These are phyloP conservation scores for Tetradesmus obliquus DNA, from an alignment of 139 green algal genomes.

Conservation along the genomic window DNA sequence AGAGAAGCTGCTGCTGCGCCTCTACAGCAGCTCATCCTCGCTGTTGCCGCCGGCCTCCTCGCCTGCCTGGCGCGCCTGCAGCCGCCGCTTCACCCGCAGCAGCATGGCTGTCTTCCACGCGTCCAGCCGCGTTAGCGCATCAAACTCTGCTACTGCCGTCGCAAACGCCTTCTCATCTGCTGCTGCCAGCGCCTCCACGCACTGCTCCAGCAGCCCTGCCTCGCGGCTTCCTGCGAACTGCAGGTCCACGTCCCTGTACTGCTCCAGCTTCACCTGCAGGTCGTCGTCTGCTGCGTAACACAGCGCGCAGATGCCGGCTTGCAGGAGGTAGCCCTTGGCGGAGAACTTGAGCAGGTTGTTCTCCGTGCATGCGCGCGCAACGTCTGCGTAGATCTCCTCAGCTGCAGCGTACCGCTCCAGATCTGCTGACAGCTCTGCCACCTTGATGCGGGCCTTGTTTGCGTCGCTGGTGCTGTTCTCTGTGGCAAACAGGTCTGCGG, in stretches of 20 bases:
- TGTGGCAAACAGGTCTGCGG: conserved; percentile 89
- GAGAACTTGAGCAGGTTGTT: conserved; percentile 98
- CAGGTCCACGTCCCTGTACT: conserved; percentile 87
- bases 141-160: conserved; percentile 88
- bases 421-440: conserved; percentile 83
- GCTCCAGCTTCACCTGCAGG: conserved; percentile 70
- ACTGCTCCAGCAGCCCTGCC: conserved; percentile 68
- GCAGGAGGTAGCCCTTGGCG: conserved; percentile 94
- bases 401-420: conserved; percentile 58
- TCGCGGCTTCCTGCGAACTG: conserved; percentile 79
- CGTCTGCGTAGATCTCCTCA: conserved; percentile 83
- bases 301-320: conserved; percentile 93
- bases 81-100: conserved; percentile 50
- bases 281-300: conserved; percentile 61
- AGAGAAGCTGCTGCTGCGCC: neutral
- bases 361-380: conserved; percentile 77
- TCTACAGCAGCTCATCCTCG: conserved; percentile 48
- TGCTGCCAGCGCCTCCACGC: conserved; percentile 68
- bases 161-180: conserved; percentile 88
- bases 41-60: conserved; percentile 36
- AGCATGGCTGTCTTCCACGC: conserved; percentile 79
- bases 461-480: conserved; percentile 84
- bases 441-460: conserved; percentile 85
- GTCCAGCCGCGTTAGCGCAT: conserved; percentile 91
- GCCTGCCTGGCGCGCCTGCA: conserved; percentile 49